Percentiles rank a stretch among this genome's conserved stretches.
Conservation (phyloP, 331 rosid species). For the Arachis monticola region DNA sequence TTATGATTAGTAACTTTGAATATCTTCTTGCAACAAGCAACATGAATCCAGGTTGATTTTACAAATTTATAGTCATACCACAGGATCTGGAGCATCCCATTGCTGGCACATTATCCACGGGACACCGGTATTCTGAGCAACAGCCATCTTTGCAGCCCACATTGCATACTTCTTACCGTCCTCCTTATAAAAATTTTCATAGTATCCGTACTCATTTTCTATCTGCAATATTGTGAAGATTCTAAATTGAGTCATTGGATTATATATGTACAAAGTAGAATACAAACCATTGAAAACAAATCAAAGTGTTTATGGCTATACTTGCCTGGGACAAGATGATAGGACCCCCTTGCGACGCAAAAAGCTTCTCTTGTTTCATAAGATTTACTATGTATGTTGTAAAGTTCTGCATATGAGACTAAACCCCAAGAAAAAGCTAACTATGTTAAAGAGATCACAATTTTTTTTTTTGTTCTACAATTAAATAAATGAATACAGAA, state of each 20-base stretch:
- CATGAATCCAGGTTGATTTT: neutral
- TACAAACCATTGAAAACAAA: slow-evolving; percentile 15
- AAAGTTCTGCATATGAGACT: slow-evolving; percentile 88
- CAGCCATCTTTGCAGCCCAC: slow-evolving; percentile 98
- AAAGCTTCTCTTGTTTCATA: slow-evolving; percentile 91
- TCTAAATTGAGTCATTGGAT: slow-evolving; percentile 31
- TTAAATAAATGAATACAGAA: slow-evolving; percentile 15
- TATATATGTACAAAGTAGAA: slow-evolving; percentile 11
- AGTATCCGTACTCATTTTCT: slow-evolving; percentile 92
- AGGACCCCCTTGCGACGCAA: slow-evolving; percentile 94
- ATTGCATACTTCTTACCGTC: slow-evolving; percentile 81
- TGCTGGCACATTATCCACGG: slow-evolving; percentile 99
- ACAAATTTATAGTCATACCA: slow-evolving; percentile 56
- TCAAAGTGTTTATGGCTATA: slow-evolving; percentile 25
- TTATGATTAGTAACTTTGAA: neutral
- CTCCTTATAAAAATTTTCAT: slow-evolving; percentile 75
- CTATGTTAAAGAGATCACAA: slow-evolving; percentile 40
- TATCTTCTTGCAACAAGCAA: slow-evolving; percentile 4
- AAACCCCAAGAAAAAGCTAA: slow-evolving; percentile 42
- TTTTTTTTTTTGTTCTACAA: slow-evolving; percentile 6
- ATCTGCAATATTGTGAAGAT: slow-evolving; percentile 53
- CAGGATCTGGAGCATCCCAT: slow-evolving; percentile 94
- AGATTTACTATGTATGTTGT: slow-evolving; percentile 78
- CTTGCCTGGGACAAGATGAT: slow-evolving; percentile 97
- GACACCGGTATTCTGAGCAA: slow-evolving; percentile 78